A percentile compares a stretch with the other conserved stretches of the same genome.
Evolutionary conservation across 2,329 filamentous ascomycete species (phyloP).

Genomic region (Zymoseptoria ardabiliae): DNA sequence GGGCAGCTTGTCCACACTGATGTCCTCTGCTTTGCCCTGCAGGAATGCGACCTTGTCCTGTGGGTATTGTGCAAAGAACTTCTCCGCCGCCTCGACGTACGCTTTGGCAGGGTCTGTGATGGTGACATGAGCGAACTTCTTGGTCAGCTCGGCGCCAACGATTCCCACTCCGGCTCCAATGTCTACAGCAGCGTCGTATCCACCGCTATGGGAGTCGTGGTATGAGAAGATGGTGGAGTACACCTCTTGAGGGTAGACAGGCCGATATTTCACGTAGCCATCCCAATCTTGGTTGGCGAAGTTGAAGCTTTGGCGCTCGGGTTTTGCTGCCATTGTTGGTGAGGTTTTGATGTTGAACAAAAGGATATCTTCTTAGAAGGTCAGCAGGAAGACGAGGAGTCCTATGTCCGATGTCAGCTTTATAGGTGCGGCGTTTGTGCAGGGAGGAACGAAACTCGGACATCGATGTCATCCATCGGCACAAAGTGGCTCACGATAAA

Average conservation of each 20-base stretch:
- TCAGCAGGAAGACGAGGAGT: too few species aligned
- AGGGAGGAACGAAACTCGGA: too few species aligned
- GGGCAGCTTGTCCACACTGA: neutral
- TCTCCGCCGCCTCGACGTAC: slow-evolving; percentile 2
- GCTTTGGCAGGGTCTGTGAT: slow-evolving; percentile 3
- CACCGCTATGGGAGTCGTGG: neutral
- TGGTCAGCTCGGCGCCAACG: slow-evolving; percentile 1
- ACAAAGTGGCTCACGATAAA: neutral
- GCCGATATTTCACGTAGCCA: slow-evolving; percentile 2
- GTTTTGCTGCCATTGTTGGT: neutral
- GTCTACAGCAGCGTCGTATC: slow-evolving; percentile 1
- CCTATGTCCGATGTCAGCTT: too few species aligned
- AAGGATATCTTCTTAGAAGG: too few species aligned
- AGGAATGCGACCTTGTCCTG: neutral
- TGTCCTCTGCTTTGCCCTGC: slow-evolving; percentile 4
- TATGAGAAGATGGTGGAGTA: slow-evolving; percentile 1
- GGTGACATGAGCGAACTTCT: slow-evolving; percentile 4
- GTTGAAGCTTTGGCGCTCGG: slow-evolving; percentile 1
- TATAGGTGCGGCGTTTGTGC: neutral
- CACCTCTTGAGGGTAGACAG: neutral
- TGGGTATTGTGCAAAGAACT: neutral
- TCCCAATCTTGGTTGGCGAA: slow-evolving; percentile 3
- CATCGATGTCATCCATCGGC: neutral
- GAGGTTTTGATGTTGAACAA: neutral
- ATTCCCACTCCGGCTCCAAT: slow-evolving; percentile 6